Base-by-base conservation (phyloP, 106 monocot genomes). In the Dendrobium catenatum region DNA sequence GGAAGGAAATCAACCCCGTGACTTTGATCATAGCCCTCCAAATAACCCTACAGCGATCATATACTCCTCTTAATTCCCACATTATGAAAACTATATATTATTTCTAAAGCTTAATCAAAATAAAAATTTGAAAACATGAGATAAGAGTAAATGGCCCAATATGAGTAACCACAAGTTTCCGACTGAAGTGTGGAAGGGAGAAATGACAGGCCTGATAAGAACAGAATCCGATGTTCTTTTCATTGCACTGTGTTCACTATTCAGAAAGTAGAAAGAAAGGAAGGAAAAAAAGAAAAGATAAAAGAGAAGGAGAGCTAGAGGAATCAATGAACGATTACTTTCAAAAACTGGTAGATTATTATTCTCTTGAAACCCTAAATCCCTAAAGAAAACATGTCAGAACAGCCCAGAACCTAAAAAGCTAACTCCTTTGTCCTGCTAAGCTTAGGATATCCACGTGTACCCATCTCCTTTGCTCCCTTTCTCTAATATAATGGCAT, bases 191-290 rank as follows among this genome's bases (percentile, higher is more conserved):
- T 13, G 51, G 51, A 15, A 51, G 11, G 1, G 51, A 51, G 51
- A 51, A 11, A 51, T 51, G 10, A 51, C 51, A 51, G 51, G 51
- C 20, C 64, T 24, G 64, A 22, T 66, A 24, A 22, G 64, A 66
- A 66, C 26, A 66, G 64, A 66, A 66, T 66, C 64, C 64, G 20
- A 66, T 66, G 64, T 66, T 66, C 22, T 66, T 66, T 24, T 66
- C 64, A 66, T n/a, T 6, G 64, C 26, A 66, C 22, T 66, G 64
- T 66, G 51, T 51, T 11, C 51, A 16, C 26, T 9, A 66, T 66
- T 26, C 24, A 66, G 64, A 66, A 26, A 22, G 20, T 9, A 66
- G 26, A 9, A 66, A 26, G 26, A 66, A 4, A 37, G 37, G 37
- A 37, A 37, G 37, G 6, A 51, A 51, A 15, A 15, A 51, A 51